Evolutionary conservation across 1,284 basidiomycete genomes (phyloP).

Genomic region (Pterulicium gracile): DNA sequence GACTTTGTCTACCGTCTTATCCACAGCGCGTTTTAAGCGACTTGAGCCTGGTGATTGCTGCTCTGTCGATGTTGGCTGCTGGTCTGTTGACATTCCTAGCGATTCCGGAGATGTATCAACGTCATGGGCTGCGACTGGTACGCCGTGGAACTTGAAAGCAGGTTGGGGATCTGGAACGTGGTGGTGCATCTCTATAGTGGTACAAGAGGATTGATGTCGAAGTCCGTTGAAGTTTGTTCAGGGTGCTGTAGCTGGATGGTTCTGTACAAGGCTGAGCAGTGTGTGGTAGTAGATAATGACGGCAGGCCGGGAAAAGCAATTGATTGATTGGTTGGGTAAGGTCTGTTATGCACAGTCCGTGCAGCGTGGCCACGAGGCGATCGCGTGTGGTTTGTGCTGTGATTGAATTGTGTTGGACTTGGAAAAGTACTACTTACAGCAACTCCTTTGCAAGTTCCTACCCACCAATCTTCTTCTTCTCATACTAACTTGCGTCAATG

Average conservation of each 20-base stretch:
- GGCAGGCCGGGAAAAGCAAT: too few species aligned
- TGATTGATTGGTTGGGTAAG: too few species aligned
- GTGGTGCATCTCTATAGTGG: not conserved
- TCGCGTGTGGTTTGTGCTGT: too few species aligned
- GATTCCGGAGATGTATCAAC: conserved; percentile 19
- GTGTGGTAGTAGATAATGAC: too few species aligned
- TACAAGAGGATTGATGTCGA: not conserved
- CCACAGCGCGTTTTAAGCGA: conserved; percentile 33
- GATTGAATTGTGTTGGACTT: not conserved
- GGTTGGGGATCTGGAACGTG: conserved; percentile 2
- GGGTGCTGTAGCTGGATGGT: too few species aligned
- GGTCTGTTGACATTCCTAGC: conserved; percentile 16
- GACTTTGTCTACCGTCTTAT: conserved; percentile 41
- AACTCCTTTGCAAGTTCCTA: too few species aligned
- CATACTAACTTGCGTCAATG: conserved; percentile 25
- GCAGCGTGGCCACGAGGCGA: not conserved
- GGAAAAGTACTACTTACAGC: not conserved
- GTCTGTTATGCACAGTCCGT: too few species aligned
- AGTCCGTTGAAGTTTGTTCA: too few species aligned
- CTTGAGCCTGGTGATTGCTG: conserved; percentile 18
- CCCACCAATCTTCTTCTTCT: conserved; percentile 7
- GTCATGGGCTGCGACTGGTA: conserved; percentile 1
- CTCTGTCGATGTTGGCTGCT: conserved; percentile 8
- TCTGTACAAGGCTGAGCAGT: too few species aligned
- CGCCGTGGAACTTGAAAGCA: not conserved